Conservation (phyloP, 169 alveolate genomes). For the Plasmodium relictum region DNA sequence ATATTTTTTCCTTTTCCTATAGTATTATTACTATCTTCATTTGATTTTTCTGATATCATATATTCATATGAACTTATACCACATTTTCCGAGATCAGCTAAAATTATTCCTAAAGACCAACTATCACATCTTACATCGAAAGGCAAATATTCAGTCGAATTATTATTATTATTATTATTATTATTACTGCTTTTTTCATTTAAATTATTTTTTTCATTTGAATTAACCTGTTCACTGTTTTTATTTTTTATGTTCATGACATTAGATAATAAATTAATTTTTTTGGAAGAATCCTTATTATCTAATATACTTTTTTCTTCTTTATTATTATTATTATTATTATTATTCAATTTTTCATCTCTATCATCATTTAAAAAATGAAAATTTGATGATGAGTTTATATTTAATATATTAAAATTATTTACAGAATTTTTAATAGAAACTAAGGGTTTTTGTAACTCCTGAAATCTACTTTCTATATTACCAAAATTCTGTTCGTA, state of each 20-base stretch:
- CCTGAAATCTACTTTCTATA: slow-evolving; percentile 55
- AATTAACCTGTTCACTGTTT: neutral
- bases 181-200: neutral
- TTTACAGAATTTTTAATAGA: slow-evolving; percentile 13
- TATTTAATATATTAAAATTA: slow-evolving; percentile 25
- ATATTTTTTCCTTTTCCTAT: slow-evolving; percentile 1
- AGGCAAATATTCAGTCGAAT: slow-evolving; percentile 46
- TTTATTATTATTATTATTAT: neutral
- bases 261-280: neutral
- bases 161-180: slow-evolving; percentile 13
- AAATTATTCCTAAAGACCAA: slow-evolving; percentile 72
- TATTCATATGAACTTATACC: slow-evolving; percentile 51
- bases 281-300: neutral
- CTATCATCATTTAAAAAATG: slow-evolving; percentile 2
- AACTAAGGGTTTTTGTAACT: slow-evolving; percentile 27
- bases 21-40: slow-evolving; percentile 6
- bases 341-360: neutral
- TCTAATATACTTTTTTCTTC: neutral
- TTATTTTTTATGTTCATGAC: neutral
- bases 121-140: slow-evolving; percentile 76
- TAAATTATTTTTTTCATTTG: neutral
- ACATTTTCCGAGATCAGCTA: slow-evolving; percentile 76
- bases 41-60: slow-evolving; percentile 28
- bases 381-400: slow-evolving; percentile 35
- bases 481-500: slow-evolving; percentile 69